Evolutionary conservation across 495 filamentous ascomycete genomes (phyloP).

Genomic region (Penicillium alfredii): DNA sequence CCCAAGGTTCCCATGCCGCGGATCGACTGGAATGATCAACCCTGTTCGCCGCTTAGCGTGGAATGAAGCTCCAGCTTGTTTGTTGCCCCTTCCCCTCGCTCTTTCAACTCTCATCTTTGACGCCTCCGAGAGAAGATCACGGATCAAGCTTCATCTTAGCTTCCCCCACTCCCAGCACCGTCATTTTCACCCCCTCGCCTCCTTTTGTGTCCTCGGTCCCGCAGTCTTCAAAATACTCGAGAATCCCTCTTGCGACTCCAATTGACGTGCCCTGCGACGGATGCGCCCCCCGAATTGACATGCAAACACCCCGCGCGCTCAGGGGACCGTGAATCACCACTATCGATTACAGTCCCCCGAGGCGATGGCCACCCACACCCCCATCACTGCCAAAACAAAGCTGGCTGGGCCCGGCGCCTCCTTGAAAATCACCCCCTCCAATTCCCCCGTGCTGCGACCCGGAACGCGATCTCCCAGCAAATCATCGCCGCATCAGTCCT

Average conservation of each 20-base stretch:
- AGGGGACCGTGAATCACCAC: slow-evolving; percentile 24
- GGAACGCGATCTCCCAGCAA: slow-evolving; percentile 59
- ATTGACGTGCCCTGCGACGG: slow-evolving; percentile 1
- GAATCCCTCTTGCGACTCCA: not conserved
- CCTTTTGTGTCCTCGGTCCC: slow-evolving; percentile 5
- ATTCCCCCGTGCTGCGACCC: slow-evolving; percentile 63
- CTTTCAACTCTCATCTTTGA: slow-evolving; percentile 7
- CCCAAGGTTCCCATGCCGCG: too few species aligned
- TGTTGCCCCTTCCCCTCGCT: slow-evolving; percentile 3
- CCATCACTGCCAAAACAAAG: slow-evolving; percentile 33
- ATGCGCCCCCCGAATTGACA: slow-evolving; percentile 12
- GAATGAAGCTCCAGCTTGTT: slow-evolving; percentile 15
- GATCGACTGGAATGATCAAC: slow-evolving; percentile 23
- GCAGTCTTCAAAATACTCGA: not conserved
- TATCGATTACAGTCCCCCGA: slow-evolving; percentile 12
- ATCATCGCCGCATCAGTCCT: slow-evolving; percentile 40
- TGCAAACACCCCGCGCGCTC: slow-evolving; percentile 14
- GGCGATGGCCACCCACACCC: slow-evolving; percentile 36
- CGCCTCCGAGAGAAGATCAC: slow-evolving; percentile 3
- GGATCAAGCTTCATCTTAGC: slow-evolving; percentile 8
- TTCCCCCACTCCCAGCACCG: slow-evolving; percentile 3
- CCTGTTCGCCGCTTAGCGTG: slow-evolving; percentile 11
- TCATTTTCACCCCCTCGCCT: slow-evolving; percentile 4
- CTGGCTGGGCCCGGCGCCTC: slow-evolving; percentile 29
- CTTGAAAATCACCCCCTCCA: slow-evolving; percentile 74